These are phyloP conservation scores for Myxozyma neotropica DNA, from an alignment of 805 yeast genomes.

Conservation along the genomic window DNA sequence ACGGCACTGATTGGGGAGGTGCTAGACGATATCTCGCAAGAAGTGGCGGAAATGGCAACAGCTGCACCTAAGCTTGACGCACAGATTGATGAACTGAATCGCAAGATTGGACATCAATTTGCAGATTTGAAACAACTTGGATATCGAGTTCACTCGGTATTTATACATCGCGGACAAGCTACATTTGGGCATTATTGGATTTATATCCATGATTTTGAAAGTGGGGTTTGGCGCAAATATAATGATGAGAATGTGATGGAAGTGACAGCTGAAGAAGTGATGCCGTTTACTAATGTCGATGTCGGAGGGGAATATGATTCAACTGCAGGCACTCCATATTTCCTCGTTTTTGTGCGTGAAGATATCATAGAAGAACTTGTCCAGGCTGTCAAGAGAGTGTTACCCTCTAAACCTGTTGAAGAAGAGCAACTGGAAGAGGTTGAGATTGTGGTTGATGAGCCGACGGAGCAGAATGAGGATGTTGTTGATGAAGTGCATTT, in stretches of 20 bases:
- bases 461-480: too few relatives aligned
- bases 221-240: slow-evolving; percentile 77
- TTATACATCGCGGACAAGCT: slow-evolving; percentile 94
- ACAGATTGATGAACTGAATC: slow-evolving; percentile 51
- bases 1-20: slow-evolving; percentile 9
- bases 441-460: background rate
- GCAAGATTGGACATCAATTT: slow-evolving; percentile 61
- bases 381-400: slow-evolving; percentile 24
- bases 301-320: slow-evolving; percentile 42
- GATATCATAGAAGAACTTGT: slow-evolving; percentile 41
- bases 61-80: slow-evolving; percentile 45
- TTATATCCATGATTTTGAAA: slow-evolving; percentile 76
- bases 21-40: slow-evolving; percentile 11
- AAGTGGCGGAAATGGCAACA: slow-evolving; percentile 28
- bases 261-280: slow-evolving; percentile 55
- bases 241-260: slow-evolving; percentile 95
- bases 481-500: background rate
- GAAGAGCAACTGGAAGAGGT: background rate
- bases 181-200: slow-evolving; percentile 97
- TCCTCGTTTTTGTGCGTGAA: slow-evolving; percentile 77
- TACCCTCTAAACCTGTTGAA: background rate
- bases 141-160: slow-evolving; percentile 84
- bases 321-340: slow-evolving; percentile 86
- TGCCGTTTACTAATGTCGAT: slow-evolving; percentile 49
- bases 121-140: slow-evolving; percentile 62